Conservation (phyloP, 2,329 filamentous ascomycete genomes). For the Microdochium bolleyi region DNA sequence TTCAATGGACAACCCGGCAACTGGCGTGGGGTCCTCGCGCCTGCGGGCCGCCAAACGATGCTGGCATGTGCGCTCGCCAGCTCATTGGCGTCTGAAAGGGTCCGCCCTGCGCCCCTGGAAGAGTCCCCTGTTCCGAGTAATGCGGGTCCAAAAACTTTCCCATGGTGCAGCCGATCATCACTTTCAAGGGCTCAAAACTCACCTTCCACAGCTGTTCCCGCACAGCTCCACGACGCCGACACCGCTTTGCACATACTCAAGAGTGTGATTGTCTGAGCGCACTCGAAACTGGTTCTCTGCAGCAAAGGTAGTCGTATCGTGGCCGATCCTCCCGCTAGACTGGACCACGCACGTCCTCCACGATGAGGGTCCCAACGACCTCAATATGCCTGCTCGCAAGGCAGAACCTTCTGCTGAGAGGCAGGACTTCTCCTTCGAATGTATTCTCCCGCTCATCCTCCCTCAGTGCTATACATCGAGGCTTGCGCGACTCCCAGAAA, state of each 20-base stretch:
- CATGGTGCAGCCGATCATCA: not conserved
- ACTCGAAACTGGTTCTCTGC: too few species aligned
- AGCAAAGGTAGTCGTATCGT: too few species aligned
- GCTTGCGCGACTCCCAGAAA: conserved; percentile 41
- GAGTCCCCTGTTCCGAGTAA: not conserved
- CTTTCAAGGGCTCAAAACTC: not conserved
- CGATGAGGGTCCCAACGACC: not conserved
- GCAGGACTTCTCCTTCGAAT: conserved; percentile 5
- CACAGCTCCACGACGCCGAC: too few species aligned
- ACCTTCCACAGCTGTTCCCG: too few species aligned
- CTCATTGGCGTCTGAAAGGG: not conserved
- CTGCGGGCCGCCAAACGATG: not conserved
- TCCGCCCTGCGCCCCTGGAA: not conserved
- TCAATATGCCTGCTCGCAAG: not conserved
- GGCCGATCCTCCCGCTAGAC: not conserved
- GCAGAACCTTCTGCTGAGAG: not conserved
- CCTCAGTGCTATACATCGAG: conserved; percentile 62
- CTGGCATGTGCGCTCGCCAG: not conserved
- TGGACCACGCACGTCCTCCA: not conserved
- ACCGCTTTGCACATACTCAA: too few species aligned
- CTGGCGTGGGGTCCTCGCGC: not conserved
- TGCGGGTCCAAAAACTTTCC: not conserved
- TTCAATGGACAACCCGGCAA: too few species aligned
- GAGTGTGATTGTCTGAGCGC: too few species aligned
- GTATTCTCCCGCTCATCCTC: conserved; percentile 36